These are phyloP conservation scores for Fraxinus angustifolia DNA, from an alignment of 305 asterid species.

Conservation along the genomic window DNA sequence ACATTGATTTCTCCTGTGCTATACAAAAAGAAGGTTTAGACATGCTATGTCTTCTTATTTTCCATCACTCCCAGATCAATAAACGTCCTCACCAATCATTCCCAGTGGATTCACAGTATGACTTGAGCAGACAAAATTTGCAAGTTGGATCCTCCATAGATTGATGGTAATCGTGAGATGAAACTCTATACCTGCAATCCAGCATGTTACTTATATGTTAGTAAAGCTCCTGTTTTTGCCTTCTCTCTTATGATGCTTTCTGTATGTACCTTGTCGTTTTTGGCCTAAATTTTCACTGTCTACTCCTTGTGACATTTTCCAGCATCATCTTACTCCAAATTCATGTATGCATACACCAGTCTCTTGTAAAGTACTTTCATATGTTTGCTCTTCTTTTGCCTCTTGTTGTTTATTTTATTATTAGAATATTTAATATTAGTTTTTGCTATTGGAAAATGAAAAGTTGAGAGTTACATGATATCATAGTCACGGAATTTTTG, in stretches of 20 bases:
- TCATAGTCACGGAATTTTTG: too few relatives aligned
- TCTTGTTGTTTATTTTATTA: background rate
- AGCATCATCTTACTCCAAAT: background rate
- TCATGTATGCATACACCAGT: background rate
- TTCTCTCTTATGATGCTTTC: background rate
- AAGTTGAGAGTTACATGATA: too few relatives aligned
- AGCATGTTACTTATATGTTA: background rate
- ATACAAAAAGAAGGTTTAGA: background rate
- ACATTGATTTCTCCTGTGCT: background rate
- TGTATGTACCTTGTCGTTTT: background rate
- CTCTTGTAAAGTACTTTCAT: background rate
- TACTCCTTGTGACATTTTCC: background rate
- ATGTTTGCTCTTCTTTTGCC: background rate
- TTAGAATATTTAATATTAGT: too few relatives aligned
- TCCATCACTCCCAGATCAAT: background rate
- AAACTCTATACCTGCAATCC: background rate
- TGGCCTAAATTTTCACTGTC: background rate
- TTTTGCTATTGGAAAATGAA: too few relatives aligned
- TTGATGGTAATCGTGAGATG: background rate
- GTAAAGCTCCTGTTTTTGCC: background rate
- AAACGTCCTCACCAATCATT: background rate
- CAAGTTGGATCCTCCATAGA: background rate
- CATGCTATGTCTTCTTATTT: background rate
- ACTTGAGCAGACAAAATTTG: too few relatives aligned
- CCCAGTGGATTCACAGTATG: background rate